Evolutionary conservation across 2,329 filamentous ascomycete species (phyloP).

Genomic region (Lachnellula cervina): DNA sequence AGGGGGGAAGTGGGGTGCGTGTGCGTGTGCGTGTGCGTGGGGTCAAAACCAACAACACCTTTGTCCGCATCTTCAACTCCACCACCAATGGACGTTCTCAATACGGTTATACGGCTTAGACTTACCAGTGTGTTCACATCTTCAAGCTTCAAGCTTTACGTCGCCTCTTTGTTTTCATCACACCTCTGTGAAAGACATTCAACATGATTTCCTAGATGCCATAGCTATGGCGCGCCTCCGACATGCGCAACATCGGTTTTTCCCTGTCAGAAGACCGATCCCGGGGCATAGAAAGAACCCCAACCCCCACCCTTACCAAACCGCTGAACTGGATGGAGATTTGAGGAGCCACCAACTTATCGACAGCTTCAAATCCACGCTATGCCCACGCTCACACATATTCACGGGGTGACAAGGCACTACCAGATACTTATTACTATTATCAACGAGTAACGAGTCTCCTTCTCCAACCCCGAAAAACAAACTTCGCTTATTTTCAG

Average conservation of each 20-base stretch:
- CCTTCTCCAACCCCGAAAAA: not conserved
- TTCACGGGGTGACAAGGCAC: not conserved
- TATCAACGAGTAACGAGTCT: not conserved
- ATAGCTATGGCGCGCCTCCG: not conserved
- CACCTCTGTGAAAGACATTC: not conserved
- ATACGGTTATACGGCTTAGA: too few relatives aligned
- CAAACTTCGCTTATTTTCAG: not conserved
- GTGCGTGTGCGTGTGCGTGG: too few relatives aligned
- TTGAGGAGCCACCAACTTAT: not conserved
- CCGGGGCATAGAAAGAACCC: not conserved
- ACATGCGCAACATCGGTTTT: not conserved
- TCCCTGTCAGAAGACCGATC: not conserved
- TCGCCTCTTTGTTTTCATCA: too few relatives aligned
- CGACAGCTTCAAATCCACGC: not conserved
- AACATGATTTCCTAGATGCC: not conserved
- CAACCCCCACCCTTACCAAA: not conserved
- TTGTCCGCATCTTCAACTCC: too few relatives aligned
- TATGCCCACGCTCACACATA: too few relatives aligned
- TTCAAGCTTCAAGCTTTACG: too few relatives aligned
- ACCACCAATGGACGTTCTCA: too few relatives aligned
- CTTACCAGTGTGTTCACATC: too few relatives aligned
- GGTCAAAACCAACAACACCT: too few relatives aligned
- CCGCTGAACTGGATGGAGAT: not conserved
- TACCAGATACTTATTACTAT: too few relatives aligned
- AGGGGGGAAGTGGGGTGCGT: too few relatives aligned